Conservation (phyloP, 2,329 filamentous ascomycete species). For the Aspergillus versicolor region DNA sequence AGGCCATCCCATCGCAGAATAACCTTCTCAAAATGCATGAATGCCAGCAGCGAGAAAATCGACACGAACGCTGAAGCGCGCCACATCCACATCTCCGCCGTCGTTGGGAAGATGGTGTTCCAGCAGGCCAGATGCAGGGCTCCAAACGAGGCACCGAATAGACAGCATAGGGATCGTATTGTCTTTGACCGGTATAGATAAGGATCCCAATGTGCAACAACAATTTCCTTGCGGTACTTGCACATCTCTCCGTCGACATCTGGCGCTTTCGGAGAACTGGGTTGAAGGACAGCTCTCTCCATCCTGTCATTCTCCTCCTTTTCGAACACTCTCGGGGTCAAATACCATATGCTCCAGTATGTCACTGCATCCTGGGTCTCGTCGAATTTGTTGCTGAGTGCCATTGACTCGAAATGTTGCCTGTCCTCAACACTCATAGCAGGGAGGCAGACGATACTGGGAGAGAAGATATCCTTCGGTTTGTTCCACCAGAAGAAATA, state of each 20-base stretch:
- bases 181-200: constrained; percentile 2
- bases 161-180: background rate
- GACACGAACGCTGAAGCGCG: background rate
- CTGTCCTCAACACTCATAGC: background rate
- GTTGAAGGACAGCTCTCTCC: no score
- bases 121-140: constrained; percentile 7
- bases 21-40: constrained; percentile 6
- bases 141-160: constrained; percentile 3
- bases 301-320: background rate
- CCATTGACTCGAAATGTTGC: background rate
- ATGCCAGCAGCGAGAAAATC: background rate
- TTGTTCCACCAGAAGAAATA: constrained; percentile 12
- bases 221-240: background rate
- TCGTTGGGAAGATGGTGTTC: background rate
- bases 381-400: constrained; percentile 2
- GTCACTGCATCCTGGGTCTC: background rate
- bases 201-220: constrained; percentile 7
- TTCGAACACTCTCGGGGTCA: constrained; percentile 2
- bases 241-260: background rate
- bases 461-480: background rate
- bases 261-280: no score
- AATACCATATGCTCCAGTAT: constrained; percentile 5
- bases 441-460: background rate
- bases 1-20: background rate
- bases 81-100: constrained; percentile 1